Base-by-base conservation (phyloP, 495 filamentous ascomycete species). In the Penicillium dipodomyicola region DNA sequence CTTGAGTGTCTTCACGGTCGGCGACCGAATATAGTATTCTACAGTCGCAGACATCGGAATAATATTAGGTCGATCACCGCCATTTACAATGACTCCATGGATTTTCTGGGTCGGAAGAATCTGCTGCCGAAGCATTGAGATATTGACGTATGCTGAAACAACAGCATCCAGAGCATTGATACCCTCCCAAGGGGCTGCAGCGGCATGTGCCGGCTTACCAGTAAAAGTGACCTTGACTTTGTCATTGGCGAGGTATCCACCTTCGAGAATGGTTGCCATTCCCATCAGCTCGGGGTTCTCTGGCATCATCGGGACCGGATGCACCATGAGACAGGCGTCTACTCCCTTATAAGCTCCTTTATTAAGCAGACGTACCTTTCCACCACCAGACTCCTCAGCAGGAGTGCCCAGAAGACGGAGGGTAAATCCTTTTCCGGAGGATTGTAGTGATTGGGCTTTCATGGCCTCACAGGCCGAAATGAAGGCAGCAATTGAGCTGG, bases 81-180 rank as follows among this genome's bases (percentile, higher is more conserved):
- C 77, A 42, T 78, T 69, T 0, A 67, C 60, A 40, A 82, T 78
- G 0, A 77, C 66, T 2, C 75, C 72, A 17, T 82, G 78, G 14
- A 81, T 65, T 41, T 67, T 70, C 52, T 82, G 68, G 12, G 62
- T 52, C 0, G 77, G 77, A 17, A 69, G 52, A 41, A 82, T 83
- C 64, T 88, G 85, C 66, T 88, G 84, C 10, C 86, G 73, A 8
- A 88, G 77, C 6, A 83, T 76, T 0, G 80, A 81, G 11, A 87
- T 69, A 42, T 78, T 79, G 47, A 84, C 83, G 61, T 88, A 89
- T 0, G 81, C 78, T 1, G 75, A 76, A 4, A 87, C 77, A 3
- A 87, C 72, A 0, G 84, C 86, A 59, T 88, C 86, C 0, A 88
- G 74, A 0, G 85, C 84, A 60, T 89, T 89, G 57, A 87, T 75